phyloP scores from a whole-genome alignment of 2,329 filamentous ascomycete genomes.

The Aotearoamyces nothofagi region DNA sequence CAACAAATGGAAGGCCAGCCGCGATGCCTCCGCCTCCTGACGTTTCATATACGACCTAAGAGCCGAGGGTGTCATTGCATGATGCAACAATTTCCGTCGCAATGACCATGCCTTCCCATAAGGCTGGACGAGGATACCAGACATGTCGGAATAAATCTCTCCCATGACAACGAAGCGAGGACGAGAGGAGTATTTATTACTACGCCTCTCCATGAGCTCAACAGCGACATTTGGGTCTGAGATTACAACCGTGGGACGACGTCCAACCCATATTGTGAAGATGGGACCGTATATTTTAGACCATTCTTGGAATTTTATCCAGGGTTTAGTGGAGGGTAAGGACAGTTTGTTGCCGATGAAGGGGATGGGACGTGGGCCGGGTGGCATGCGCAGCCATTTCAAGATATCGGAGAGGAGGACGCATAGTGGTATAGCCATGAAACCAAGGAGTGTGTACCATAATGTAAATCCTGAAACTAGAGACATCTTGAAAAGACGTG shows the following conservation, averaged over 20 bases:
- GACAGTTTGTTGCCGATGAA: conserved; percentile 26
- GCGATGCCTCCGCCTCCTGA: conserved; percentile 31
- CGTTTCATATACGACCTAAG: conserved; percentile 28
- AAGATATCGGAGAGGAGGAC: conserved; percentile 19
- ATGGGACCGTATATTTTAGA: conserved; percentile 28
- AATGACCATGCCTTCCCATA: conserved; percentile 31
- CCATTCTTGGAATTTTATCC: conserved; percentile 27
- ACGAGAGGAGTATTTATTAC: conserved; percentile 27
- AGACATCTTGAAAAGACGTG: conserved; percentile 5
- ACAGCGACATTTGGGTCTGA: conserved; percentile 27
- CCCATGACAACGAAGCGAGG: conserved; percentile 29
- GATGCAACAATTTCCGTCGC: conserved; percentile 25
- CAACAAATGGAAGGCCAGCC: conserved; percentile 27
- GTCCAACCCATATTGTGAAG: conserved; percentile 31
- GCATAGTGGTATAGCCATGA: conserved; percentile 10
- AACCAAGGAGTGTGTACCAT: conserved; percentile 9
- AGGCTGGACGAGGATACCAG: conserved; percentile 28
- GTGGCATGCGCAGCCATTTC: conserved; percentile 26
- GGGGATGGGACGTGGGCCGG: conserved; percentile 28
- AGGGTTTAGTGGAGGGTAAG: conserved; percentile 19
- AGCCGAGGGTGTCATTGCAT: conserved; percentile 27
- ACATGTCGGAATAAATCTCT: conserved; percentile 19
- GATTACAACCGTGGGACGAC: conserved; percentile 27
- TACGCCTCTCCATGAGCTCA: conserved; percentile 29
- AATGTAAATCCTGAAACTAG: conserved; percentile 5